A percentile compares a stretch with the other conserved stretches of the same genome.
Conservation (phyloP, 306 rosid species). For the Glycine latifolia region DNA sequence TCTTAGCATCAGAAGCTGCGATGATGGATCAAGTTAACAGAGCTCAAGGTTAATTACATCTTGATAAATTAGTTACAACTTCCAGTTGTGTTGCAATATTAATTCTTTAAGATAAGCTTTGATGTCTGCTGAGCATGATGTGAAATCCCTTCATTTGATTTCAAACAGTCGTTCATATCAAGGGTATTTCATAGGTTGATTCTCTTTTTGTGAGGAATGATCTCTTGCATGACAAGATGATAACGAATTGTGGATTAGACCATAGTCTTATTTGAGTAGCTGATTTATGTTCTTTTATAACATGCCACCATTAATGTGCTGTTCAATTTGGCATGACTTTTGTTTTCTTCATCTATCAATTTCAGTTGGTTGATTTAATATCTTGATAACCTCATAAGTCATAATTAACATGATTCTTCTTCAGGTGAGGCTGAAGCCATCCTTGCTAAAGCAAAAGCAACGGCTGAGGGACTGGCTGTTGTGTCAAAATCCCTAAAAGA, state of each 20-base stretch:
- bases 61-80: slow-evolving; percentile 29
- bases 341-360: slow-evolving; percentile 38
- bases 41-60: slow-evolving; percentile 65
- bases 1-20: slow-evolving; percentile 93
- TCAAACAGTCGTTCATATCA: slow-evolving; percentile 22
- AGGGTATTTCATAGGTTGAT: background rate
- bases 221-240: slow-evolving; percentile 34
- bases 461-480: slow-evolving; percentile 78
- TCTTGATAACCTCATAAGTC: slow-evolving; percentile 20
- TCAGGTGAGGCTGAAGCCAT: slow-evolving; percentile 98
- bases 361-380: slow-evolving; percentile 32
- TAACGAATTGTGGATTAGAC: slow-evolving; percentile 23
- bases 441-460: slow-evolving; percentile 90
- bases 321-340: slow-evolving; percentile 32
- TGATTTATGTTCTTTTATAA: slow-evolving; percentile 32
- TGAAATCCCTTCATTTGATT: slow-evolving; percentile 18
- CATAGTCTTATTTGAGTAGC: slow-evolving; percentile 10
- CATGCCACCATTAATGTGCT: slow-evolving; percentile 4
- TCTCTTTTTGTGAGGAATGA: slow-evolving; percentile 24
- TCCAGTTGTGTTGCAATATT: slow-evolving; percentile 15
- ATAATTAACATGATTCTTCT: slow-evolving; percentile 35
- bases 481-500: slow-evolving; percentile 80
- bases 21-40: slow-evolving; percentile 87
- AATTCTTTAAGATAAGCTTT: slow-evolving; percentile 40
- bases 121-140: slow-evolving; percentile 31